Base-by-base conservation (phyloP, 2,329 filamentous ascomycete genomes). In the Penicillium sp. region DNA sequence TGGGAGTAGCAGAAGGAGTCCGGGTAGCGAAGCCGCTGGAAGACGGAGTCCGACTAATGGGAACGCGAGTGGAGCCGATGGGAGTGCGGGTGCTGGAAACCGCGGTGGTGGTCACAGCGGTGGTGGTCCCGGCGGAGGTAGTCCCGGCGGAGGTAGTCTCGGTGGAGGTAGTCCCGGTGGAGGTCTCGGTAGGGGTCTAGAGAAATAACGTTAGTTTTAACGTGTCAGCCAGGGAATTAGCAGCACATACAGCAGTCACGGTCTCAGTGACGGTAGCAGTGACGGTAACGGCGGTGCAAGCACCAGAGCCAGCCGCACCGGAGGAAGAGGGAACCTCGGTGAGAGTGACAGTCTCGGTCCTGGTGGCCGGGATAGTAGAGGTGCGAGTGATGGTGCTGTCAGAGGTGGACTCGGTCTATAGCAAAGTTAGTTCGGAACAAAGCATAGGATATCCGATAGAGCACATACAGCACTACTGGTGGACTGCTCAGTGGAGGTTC, bases 211-310 rank as follows among this genome's bases (percentile, higher is more conserved):
- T 50, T n/a, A 51, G 16, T 30, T 19, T 30, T 37, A 17, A 17
- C 50, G 7, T 35, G 2, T 26, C 6, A 46, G 5, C 16, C n/a
- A 33, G 17, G 3, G 37, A 17, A n/a, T 36, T 10, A 25, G 14
- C 4, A 48, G 16, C 30, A 67, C 69, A 45, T 70, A 73, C 70
- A 59, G 69, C 68, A 58, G 69, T 73, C 56, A 74, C 69, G 35
- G 71, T 73, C 47, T 69, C 63, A 14, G 66, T 69, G 33, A 66
- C 66, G 28, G 70, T 74, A 35, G 72, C 67, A n/a, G 69, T 71
- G 17, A 69, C 68, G 12, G 67, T 70, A 44, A 56, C 58, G n/a
- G 58, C 58, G 40, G 42, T 54, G 48, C 60, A 61, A n/a, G 57
- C 45, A 36, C 55, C 38, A 26, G 53, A 43, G 37, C 50, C 61